Evolutionary conservation across 2,329 filamentous ascomycete species (phyloP), one percentile per base, ranked within the genome.

Genomic region (Dothistroma pini): DNA sequence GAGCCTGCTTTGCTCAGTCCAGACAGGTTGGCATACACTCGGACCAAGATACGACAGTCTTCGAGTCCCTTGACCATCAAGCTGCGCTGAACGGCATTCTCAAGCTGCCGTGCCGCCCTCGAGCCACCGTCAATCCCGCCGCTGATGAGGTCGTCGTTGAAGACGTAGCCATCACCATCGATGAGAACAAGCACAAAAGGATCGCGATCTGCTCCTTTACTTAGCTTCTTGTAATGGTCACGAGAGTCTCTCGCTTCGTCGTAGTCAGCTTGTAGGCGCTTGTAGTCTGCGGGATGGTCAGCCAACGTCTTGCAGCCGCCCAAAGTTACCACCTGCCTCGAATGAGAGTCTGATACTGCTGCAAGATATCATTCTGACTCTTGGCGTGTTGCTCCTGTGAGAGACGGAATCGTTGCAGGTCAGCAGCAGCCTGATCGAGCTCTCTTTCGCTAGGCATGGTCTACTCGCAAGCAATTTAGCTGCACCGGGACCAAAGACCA

Each of bases 151-250:
- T 69, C 66, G 38, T 74, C 72, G 49, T 73, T 66, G 57, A 75
- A 75, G 32, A 81, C 68, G 66, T 86, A 87, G 53, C 83, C 83
- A 71, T 88, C 84, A 21, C 84, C 86, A 59, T 88, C 85, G 12
- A 88, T 75, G 0, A 88, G 75, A 7, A 88, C 81, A 1, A 88
- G 76, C 1, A 84, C 83, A 65, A 87, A 88, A 0, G 84, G 81
- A 62, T 83, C 83, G 21, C 81, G 79, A 25, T 83, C 75, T 68
- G 79, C 69, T 31, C 68, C 61, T 56, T 77, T 76, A 5, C 80
- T 79, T 58, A 82, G 70, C 66, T 81, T 78, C 68, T 85, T 85
- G 75, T 84, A 85, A 48, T 79, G 79, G 61, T 85, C 82, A 3
- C 82, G 75, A 0, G 77, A 64, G 54, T 83, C 81, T 47, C 81